Conservation (phyloP, 2,329 filamentous ascomycete species). For the Pseudogymnoascus sp. region DNA sequence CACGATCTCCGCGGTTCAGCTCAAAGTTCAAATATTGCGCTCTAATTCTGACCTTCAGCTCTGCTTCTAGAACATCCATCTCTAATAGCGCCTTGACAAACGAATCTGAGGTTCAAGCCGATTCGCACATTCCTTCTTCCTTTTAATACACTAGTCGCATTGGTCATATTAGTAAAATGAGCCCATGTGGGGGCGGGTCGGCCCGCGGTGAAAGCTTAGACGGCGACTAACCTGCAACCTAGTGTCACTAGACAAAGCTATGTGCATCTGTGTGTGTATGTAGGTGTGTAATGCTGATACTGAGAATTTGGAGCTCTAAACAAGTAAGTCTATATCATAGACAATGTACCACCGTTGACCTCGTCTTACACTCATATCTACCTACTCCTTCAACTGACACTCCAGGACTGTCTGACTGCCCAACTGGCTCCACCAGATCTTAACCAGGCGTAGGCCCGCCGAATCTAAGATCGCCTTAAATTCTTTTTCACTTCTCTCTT, state of each 20-base stretch:
- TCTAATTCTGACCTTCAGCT: too few relatives aligned
- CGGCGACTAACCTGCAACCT: neutral
- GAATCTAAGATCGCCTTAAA: conserved; percentile 13
- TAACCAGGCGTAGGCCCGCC: conserved; percentile 16
- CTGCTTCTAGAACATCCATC: too few relatives aligned
- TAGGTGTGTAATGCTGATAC: neutral
- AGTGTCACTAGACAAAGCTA: neutral
- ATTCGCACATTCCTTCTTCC: neutral
- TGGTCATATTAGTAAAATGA: neutral
- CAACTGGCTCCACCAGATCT: conserved; percentile 13
- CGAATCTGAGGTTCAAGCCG: too few relatives aligned
- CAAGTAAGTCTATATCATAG: neutral
- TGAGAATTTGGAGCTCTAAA: neutral
- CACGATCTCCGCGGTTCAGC: neutral
- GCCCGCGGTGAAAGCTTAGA: neutral
- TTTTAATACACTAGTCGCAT: neutral
- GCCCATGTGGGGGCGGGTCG: neutral
- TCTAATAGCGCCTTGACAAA: too few relatives aligned
- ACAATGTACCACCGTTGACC: neutral
- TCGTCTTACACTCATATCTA: neutral
- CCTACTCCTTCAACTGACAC: conserved; percentile 11
- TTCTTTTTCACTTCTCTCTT: conserved; percentile 15
- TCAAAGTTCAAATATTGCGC: too few relatives aligned
- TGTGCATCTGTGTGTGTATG: neutral
- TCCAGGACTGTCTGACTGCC: conserved; percentile 15